Evolutionary conservation across 164 flowering plant genomes (phyloP), one percentile per base, ranked within the genome.

Genomic region (Magnolia kwangsiensis): DNA sequence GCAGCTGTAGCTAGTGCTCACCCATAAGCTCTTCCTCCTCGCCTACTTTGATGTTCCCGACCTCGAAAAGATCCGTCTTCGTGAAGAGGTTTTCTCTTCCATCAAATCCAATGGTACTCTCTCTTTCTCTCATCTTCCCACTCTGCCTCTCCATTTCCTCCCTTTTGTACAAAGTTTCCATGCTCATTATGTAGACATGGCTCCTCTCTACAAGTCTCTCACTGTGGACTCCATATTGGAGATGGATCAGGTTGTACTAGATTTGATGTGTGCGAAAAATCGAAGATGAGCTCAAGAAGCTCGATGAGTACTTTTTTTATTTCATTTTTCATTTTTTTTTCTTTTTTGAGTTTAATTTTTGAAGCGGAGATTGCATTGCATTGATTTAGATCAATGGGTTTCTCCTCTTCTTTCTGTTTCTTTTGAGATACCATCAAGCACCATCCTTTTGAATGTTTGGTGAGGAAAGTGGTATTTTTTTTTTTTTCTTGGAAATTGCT

Each of bases 41-140:
- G 85, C 83, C 3, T 97, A 90, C 7, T 84, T 89, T 0, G 97
- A 90, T 23, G 89, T 90, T 4, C 85, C 80, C 16, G 98, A 95
- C 84, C 90, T 95, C 80, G 97, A 93, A 79, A 95, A 90, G 76
- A 91, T 93, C 63, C 86, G 83, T 16, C 89, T 95, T 81, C 84
- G 84, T 4, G 93, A 90, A 8, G 97, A 95, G 77, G 95, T 90
- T 69, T 72, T 89, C 58, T 73, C 82, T n/a, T 68, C 81, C 66
- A 87, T 95, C 68, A 85, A 87, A 78, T 75, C 88, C 27, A 83
- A 89, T 69, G 91, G 97, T 95, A 18, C 14, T 83, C 74, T 7
- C 75, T 50, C 16, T 11, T 18, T 3, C 18, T 1, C 59, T 49
- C 61, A 4, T 51, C 55, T 58, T 59, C 11, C 75, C 45, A 11